Conservation (phyloP, 768 basidiomycete species). For the Termitomyces sp. region DNA sequence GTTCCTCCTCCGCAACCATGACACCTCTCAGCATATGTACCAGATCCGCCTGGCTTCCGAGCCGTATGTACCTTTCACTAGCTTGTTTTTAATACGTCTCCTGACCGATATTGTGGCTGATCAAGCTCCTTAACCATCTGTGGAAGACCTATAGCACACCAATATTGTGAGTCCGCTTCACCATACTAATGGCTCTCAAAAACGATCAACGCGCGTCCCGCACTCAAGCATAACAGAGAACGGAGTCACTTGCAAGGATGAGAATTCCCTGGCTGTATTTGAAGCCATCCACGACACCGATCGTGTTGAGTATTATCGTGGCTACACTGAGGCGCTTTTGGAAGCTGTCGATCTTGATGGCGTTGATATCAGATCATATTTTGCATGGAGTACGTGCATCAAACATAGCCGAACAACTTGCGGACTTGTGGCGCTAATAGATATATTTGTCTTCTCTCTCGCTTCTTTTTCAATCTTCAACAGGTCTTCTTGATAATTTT, state of each 20-base stretch:
- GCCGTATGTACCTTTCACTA: slow-evolving; percentile 26
- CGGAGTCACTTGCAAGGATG: slow-evolving; percentile 62
- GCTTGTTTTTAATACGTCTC: not conserved
- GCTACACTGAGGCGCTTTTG: slow-evolving; percentile 47
- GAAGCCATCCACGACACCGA: slow-evolving; percentile 53
- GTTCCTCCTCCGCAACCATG: not conserved
- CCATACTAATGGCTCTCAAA: not conserved
- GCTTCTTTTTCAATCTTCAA: not conserved
- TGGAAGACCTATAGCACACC: slow-evolving; percentile 52
- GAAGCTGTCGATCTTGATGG: slow-evolving; percentile 53
- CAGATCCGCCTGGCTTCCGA: slow-evolving; percentile 60
- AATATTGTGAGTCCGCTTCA: slow-evolving; percentile 41
- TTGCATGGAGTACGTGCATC: slow-evolving; percentile 56
- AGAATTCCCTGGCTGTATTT: slow-evolving; percentile 39
- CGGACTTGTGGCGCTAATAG: not conserved
- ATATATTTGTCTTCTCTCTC: not conserved
- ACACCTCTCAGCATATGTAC: not conserved
- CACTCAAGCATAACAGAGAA: slow-evolving; percentile 61
- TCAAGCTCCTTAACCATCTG: slow-evolving; percentile 57
- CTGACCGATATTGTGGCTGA: not conserved
- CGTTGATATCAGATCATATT: slow-evolving; percentile 56
- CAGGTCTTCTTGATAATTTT: slow-evolving; percentile 65
- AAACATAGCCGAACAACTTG: not conserved
- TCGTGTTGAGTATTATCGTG: slow-evolving; percentile 61
- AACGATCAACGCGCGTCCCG: not conserved